Evolutionary conservation across 352 stramenopile genomes (phyloP), one percentile per base, ranked within the genome.

Genomic region (Thraustotheca clavata): DNA sequence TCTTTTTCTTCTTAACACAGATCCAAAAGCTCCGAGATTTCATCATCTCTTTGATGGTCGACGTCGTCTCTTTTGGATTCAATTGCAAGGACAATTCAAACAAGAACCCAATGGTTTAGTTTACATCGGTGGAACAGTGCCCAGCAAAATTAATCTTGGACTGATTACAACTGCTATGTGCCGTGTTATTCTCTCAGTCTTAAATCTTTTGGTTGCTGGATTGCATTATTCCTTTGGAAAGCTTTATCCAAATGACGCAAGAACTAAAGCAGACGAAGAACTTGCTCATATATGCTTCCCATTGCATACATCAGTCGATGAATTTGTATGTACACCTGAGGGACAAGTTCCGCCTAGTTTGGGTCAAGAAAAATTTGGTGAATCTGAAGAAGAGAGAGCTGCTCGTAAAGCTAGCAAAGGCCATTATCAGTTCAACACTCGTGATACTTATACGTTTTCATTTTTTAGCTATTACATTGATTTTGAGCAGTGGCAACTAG

Each of bases 401-500:
- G 67, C 71, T 20, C 73, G 73, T 22, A 79, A 80, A 35, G 67
- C 61, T 0, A 71, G 70, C 0, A 66, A 73, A 22, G 61, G 69
- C 0, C 60, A 75, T 49, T 86, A 80, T 68, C 63, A 69, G 49
- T 86, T 80, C 74, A 82, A 83, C 60, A 84, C 79, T 8, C 69
- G 41, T 24, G 74, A 80, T 68, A 86, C 77, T 55, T 88, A 88
- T 57, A 86, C 77, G 32, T 86, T 88, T 67, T 76, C 85, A 47
- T 87, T 88, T 59, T 78, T 86, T 66, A 86, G 74, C 60, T 84
- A 76, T 48, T 88, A 85, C 50, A 79, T 88, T 62, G 77, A 88
- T 49, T 88, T 88, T 47, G 46, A 65, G 4, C 68, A 55, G 6
- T 88, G 79, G 79, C 67, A 81, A 33, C 43, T 87, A 22, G 69